These are phyloP conservation scores for Nakazawaea populi DNA, from an alignment of 805 yeast genomes.

Conservation along the genomic window DNA sequence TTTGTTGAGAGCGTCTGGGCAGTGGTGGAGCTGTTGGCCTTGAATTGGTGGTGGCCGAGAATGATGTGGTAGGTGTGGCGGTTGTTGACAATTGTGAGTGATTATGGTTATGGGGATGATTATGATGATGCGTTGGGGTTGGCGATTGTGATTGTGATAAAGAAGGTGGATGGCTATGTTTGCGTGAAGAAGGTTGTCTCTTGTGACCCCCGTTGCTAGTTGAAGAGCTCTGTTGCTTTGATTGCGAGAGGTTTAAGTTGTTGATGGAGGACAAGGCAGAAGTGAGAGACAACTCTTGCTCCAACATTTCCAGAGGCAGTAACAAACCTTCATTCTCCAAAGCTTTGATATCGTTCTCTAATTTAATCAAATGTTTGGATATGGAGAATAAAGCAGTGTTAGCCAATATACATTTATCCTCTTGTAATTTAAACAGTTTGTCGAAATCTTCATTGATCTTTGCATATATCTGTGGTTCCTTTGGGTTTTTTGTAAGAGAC, in stretches of 20 bases:
- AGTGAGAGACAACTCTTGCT: conserved; percentile 9
- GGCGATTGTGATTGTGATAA: background rate
- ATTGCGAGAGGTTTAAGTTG: background rate
- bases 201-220: background rate
- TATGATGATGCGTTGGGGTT: background rate
- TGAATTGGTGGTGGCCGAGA: too few relatives aligned
- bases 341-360: conserved; percentile 71
- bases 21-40: too few relatives aligned
- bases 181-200: conserved; percentile 2
- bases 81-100: background rate
- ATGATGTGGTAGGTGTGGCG: too few relatives aligned
- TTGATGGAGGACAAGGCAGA: background rate
- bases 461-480: conserved; percentile 61
- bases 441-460: conserved; percentile 67
- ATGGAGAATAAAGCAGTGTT: conserved; percentile 79
- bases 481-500: conserved; percentile 72
- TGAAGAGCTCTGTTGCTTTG: background rate
- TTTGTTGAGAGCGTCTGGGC: background rate
- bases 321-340: conserved; percentile 79
- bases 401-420: conserved; percentile 72
- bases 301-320: conserved; percentile 38
- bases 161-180: background rate
- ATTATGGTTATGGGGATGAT: background rate
- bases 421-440: conserved; percentile 55
- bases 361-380: conserved; percentile 63